A percentile compares a stretch with the other conserved stretches of the same genome.
These are phyloP conservation scores for Phoma herbarum DNA, from an alignment of 2,329 filamentous ascomycete genomes.

Conservation along the genomic window DNA sequence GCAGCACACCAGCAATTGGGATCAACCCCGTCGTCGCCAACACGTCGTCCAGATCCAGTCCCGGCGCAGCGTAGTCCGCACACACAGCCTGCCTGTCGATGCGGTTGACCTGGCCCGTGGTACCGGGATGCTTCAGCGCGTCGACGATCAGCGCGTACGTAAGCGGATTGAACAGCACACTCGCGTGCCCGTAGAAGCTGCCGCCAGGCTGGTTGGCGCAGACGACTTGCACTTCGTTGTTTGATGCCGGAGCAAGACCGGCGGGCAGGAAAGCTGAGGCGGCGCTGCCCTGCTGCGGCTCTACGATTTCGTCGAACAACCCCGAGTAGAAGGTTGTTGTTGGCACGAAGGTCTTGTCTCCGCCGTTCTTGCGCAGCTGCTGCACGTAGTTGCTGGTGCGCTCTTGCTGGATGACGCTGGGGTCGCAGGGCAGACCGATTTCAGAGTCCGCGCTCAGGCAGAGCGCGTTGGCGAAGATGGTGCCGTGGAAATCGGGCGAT, in stretches of 20 bases:
- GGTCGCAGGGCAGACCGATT: conserved; percentile 40
- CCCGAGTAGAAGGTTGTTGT: conserved; percentile 63
- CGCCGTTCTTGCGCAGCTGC: conserved; percentile 55
- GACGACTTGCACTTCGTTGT: conserved; percentile 59
- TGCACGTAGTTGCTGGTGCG: conserved; percentile 56
- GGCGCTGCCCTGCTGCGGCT: conserved; percentile 58
- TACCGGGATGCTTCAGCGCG: conserved; percentile 59
- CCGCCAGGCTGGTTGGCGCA: conserved; percentile 56
- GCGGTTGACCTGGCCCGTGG: conserved; percentile 53
- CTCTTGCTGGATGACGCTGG: conserved; percentile 59
- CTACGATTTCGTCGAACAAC: conserved; percentile 61
- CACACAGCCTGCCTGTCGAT: conserved; percentile 56
- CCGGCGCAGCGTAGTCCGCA: conserved; percentile 47
- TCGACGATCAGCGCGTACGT: conserved; percentile 57
- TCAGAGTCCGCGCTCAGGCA: conserved; percentile 32
- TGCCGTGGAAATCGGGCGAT: conserved; percentile 64
- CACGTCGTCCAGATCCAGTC: conserved; percentile 56
- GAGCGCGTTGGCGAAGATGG: conserved; percentile 48
- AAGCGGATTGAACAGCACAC: conserved; percentile 60
- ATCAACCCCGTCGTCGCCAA: conserved; percentile 57
- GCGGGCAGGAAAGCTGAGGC: conserved; percentile 60
- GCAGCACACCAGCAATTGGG: conserved; percentile 50
- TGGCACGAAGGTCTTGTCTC: conserved; percentile 63
- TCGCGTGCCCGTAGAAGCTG: conserved; percentile 60
- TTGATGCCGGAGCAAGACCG: conserved; percentile 58